A percentile compares a stretch with the other conserved stretches of the same genome.
Conservation (phyloP, 768 basidiomycete genomes). For the Rhizopogon vinicolor region DNA sequence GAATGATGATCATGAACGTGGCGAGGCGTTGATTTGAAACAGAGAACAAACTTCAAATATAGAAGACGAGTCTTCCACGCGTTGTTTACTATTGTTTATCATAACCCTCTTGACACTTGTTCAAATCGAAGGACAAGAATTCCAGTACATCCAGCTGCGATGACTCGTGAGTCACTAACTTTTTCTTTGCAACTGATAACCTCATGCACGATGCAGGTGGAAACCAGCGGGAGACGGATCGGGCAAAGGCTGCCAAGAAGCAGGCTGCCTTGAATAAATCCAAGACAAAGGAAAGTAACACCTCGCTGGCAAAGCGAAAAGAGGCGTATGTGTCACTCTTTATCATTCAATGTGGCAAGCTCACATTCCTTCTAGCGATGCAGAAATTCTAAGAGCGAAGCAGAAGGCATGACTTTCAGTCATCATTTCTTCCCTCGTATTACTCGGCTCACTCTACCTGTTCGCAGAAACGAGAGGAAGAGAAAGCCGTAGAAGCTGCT, state of each 20-base stretch:
- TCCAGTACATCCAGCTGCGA: conserved; percentile 14
- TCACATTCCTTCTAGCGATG: conserved; percentile 51
- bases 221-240: conserved; percentile 77
- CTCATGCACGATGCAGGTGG: conserved; percentile 48
- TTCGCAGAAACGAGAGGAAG: conserved; percentile 52
- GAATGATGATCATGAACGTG: conserved; percentile 10
- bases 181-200: conserved; percentile 9
- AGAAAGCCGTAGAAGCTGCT: conserved; percentile 31
- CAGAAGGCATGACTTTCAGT: conserved; percentile 55
- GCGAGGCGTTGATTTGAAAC: not conserved
- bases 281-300: conserved; percentile 69
- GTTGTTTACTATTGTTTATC: conserved; percentile 24
- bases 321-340: conserved; percentile 55
- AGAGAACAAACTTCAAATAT: not conserved
- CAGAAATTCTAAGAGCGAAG: conserved; percentile 69
- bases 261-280: conserved; percentile 41
- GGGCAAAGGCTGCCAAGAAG: conserved; percentile 73
- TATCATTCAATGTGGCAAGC: conserved; percentile 9
- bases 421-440: not conserved
- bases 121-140: conserved; percentile 7
- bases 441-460: conserved; percentile 6
- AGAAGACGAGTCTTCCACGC: not conserved
- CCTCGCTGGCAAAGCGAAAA: conserved; percentile 60
- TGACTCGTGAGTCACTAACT: conserved; percentile 49
- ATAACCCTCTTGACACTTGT: not conserved